Conservation (phyloP, 345 rosid species). For the Boechera stricta region DNA sequence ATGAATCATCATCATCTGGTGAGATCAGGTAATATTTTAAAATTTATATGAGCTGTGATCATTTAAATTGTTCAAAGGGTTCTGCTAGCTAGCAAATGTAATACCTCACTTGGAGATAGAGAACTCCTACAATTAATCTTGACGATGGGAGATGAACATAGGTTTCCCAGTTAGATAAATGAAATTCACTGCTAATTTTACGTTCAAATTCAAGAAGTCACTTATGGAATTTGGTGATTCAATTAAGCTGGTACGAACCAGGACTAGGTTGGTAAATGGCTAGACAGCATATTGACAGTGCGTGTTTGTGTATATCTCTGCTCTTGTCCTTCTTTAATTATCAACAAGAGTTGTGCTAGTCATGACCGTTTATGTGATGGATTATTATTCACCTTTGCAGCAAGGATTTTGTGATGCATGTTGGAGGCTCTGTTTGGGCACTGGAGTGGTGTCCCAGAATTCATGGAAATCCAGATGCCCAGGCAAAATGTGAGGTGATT, state of each 20-base stretch:
- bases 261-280: conserved; percentile 14
- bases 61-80: background rate
- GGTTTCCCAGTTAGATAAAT: conserved; percentile 17
- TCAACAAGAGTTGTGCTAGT: background rate
- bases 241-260: background rate
- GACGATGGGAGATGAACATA: conserved; percentile 9
- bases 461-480: conserved; percentile 53
- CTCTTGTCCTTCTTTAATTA: conserved; percentile 2
- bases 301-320: conserved; percentile 25
- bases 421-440: conserved; percentile 93
- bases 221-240: background rate
- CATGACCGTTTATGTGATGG: conserved; percentile 22
- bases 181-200: background rate
- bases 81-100: conserved; percentile 8
- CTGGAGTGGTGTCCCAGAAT: conserved; percentile 91
- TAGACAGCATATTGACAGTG: conserved; percentile 18
- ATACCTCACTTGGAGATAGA: conserved; percentile 11
- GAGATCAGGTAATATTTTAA: conserved; percentile 52
- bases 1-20: conserved; percentile 37
- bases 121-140: conserved; percentile 24
- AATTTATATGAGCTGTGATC: background rate
- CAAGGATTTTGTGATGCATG: conserved; percentile 77
- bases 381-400: conserved; percentile 53
- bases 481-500: conserved; percentile 72
- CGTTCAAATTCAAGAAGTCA: background rate